These are phyloP conservation scores for Tetrahymena elliotti DNA, from an alignment of 73 alveolate genomes.

Conservation along the genomic window DNA sequence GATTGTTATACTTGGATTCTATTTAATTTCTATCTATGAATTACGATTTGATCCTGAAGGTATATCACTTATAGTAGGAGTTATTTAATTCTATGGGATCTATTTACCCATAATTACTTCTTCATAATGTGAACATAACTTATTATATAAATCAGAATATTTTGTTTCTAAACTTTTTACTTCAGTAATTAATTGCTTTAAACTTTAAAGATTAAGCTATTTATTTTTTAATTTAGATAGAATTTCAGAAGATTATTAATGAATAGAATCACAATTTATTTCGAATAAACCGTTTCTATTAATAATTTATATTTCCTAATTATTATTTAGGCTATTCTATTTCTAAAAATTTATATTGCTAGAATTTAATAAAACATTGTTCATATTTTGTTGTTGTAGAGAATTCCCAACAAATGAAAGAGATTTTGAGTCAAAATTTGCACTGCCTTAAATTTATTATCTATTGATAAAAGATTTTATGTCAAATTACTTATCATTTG, in stretches of 20 bases:
- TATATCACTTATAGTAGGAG: background rate
- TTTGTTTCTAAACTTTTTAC: background rate
- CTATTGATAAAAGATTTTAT: background rate
- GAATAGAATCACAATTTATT: background rate
- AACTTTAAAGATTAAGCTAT: background rate
- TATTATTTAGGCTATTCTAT: background rate
- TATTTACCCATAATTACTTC: background rate
- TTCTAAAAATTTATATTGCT: background rate
- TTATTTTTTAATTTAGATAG: background rate
- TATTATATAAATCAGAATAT: background rate
- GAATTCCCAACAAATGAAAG: too few relatives aligned
- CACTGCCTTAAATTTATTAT: background rate
- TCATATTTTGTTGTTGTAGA: background rate
- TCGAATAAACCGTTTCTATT: background rate
- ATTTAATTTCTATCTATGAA: background rate
- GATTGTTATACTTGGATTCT: background rate
- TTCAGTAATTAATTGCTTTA: background rate
- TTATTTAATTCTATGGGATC: background rate
- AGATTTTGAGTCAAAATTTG: background rate
- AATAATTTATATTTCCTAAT: background rate
- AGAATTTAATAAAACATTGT: background rate
- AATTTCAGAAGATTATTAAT: background rate
- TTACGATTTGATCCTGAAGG: background rate
- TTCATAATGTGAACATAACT: background rate
- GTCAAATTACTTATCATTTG: background rate